phyloP scores from a whole-genome alignment of 306 rosid species.

The Castanopsis chinensis region DNA sequence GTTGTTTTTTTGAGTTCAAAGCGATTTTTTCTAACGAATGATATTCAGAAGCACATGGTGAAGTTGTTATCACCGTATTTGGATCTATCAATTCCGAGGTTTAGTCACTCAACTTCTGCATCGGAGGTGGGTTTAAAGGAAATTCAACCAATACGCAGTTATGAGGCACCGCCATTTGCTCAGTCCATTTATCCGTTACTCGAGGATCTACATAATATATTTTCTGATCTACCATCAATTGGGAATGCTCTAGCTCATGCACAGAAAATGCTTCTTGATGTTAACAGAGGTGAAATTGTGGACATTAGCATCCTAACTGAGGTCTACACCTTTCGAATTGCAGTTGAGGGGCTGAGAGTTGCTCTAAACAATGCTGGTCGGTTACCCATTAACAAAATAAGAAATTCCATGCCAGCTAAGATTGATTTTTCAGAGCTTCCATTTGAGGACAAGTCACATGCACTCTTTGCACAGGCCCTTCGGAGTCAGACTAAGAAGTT shows the following conservation, averaged over 20 bases:
- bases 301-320: constrained; percentile 49
- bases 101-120: constrained; percentile 22
- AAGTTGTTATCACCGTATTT: constrained; percentile 41
- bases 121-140: constrained; percentile 27
- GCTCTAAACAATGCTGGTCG: constrained; percentile 60
- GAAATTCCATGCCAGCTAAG: constrained; percentile 12
- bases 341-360: constrained; percentile 78
- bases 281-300: constrained; percentile 64
- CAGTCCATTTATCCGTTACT: constrained; percentile 66
- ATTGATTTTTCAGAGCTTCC: constrained; percentile 58
- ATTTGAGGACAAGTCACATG: constrained; percentile 61
- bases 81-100: constrained; percentile 23
- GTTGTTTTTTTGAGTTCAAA: constrained; percentile 22
- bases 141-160: constrained; percentile 34
- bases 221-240: constrained; percentile 55
- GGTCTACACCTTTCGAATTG: constrained; percentile 59
- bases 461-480: constrained; percentile 59
- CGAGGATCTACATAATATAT: constrained; percentile 58
- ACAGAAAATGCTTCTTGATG: constrained; percentile 63
- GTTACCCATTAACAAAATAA: constrained; percentile 27
- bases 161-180: constrained; percentile 64
- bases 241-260: constrained; percentile 63
- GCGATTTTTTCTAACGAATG: constrained; percentile 41
- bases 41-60: constrained; percentile 35
- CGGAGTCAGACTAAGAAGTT: constrained; percentile 59